Evolutionary conservation across 2,329 filamentous ascomycete genomes (phyloP).

Genomic region (Tolypocladium guangdongense): DNA sequence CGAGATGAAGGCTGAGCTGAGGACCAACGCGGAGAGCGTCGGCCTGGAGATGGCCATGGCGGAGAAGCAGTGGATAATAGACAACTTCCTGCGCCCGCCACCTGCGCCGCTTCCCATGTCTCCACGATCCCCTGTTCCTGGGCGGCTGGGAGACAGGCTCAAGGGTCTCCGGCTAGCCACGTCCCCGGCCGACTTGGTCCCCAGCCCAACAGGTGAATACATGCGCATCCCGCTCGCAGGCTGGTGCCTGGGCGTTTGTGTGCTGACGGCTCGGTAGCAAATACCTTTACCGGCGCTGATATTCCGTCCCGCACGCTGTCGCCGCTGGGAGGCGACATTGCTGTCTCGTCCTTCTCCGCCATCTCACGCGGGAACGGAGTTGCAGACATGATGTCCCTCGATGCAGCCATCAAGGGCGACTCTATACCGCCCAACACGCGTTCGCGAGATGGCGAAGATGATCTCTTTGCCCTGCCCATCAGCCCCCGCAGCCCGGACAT

Average conservation of each 20-base stretch:
- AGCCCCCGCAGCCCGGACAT: slow-evolving; percentile 81
- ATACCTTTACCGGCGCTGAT: slow-evolving; percentile 22
- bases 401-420: slow-evolving; percentile 18
- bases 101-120: slow-evolving; percentile 26
- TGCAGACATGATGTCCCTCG: slow-evolving; percentile 19
- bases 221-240: neutral
- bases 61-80: slow-evolving; percentile 76
- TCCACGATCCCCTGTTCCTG: slow-evolving; percentile 54
- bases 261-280: slow-evolving; percentile 13
- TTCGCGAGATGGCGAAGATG: slow-evolving; percentile 47
- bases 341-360: slow-evolving; percentile 23
- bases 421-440: slow-evolving; percentile 8
- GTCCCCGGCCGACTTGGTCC: slow-evolving; percentile 51
- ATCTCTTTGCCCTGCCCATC: slow-evolving; percentile 77
- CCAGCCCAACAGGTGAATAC: slow-evolving; percentile 35
- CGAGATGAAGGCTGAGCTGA: slow-evolving; percentile 67
- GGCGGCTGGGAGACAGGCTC: slow-evolving; percentile 67
- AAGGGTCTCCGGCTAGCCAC: slow-evolving; percentile 71
- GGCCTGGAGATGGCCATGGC: slow-evolving; percentile 74
- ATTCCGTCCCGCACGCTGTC: slow-evolving; percentile 22
- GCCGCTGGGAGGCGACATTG: slow-evolving; percentile 20
- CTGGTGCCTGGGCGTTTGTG: slow-evolving; percentile 13
- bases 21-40: slow-evolving; percentile 67
- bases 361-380: slow-evolving; percentile 13
- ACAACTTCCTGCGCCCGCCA: slow-evolving; percentile 48